These are phyloP conservation scores for Gelatoporia subvermispora DNA, from an alignment of 768 basidiomycete genomes.

Conservation along the genomic window DNA sequence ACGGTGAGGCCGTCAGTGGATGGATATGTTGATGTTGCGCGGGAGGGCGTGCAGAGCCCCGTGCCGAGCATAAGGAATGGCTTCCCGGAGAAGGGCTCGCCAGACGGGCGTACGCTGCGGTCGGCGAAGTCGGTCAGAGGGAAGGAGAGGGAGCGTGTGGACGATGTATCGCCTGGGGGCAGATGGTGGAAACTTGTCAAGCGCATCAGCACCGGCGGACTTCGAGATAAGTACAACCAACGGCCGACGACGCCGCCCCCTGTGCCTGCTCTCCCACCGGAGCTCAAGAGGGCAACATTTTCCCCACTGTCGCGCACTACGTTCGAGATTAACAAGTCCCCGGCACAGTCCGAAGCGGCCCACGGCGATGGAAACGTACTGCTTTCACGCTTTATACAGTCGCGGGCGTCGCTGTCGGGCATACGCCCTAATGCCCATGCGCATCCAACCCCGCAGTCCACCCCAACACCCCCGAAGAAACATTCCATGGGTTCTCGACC, in stretches of 20 bases:
- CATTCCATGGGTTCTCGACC: constrained; percentile 18
- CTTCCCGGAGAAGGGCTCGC: background rate
- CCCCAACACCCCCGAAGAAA: constrained; percentile 11
- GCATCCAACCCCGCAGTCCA: background rate
- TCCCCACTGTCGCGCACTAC: constrained; percentile 15
- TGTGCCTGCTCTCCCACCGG: constrained; percentile 55
- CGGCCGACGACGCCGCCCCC: constrained; percentile 39
- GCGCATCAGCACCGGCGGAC: constrained; percentile 58
- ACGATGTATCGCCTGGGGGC: constrained; percentile 27
- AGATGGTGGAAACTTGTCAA: constrained; percentile 69
- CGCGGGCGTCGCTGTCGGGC: constrained; percentile 19
- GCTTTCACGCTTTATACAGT: constrained; percentile 19
- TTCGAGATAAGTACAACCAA: constrained; percentile 50
- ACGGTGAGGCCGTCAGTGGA: background rate
- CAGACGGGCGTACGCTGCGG: constrained; percentile 8
- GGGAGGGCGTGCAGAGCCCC: too few species aligned
- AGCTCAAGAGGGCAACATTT: constrained; percentile 19
- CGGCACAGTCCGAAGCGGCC: constrained; percentile 7
- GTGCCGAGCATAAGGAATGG: background rate
- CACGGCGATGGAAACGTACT: constrained; percentile 10
- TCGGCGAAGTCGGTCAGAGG: constrained; percentile 11
- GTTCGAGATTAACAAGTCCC: constrained; percentile 19
- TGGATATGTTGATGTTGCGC: background rate
- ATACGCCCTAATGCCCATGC: constrained; percentile 12
- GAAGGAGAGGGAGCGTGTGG: constrained; percentile 17